These are phyloP conservation scores for Calcarisporium arbuscula DNA, from an alignment of 2,329 filamentous ascomycete species.

Conservation along the genomic window DNA sequence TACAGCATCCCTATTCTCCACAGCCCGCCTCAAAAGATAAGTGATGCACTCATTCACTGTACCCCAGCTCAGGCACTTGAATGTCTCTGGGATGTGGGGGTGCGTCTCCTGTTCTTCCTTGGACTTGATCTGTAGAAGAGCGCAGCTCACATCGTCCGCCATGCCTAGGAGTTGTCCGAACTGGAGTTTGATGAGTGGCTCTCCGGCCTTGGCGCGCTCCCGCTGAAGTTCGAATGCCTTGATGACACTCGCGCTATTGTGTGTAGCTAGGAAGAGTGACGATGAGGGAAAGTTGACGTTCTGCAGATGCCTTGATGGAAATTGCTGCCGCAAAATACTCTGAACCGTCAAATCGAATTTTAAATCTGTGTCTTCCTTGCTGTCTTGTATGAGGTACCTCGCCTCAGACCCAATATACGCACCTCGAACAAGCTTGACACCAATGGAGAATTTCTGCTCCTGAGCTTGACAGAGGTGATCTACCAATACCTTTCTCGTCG, in stretches of 20 bases:
- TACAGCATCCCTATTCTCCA: constrained; percentile 33
- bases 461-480: constrained; percentile 38
- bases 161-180: constrained; percentile 53
- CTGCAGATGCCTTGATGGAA: constrained; percentile 8
- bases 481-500: constrained; percentile 33
- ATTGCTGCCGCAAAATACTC: constrained; percentile 34
- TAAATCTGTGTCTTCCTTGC: constrained; percentile 45
- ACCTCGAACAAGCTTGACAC: constrained; percentile 50
- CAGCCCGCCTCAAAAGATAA: constrained; percentile 28
- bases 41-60: constrained; percentile 30
- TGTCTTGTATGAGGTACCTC: constrained; percentile 43
- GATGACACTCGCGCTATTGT: constrained; percentile 37
- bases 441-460: constrained; percentile 42
- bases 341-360: constrained; percentile 44
- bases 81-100: constrained; percentile 24
- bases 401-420: constrained; percentile 48
- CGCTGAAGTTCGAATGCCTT: constrained; percentile 37
- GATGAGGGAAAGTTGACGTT: constrained; percentile 33
- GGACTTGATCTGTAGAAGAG: constrained; percentile 33
- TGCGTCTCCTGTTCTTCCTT: background rate
- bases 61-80: constrained; percentile 35
- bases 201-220: constrained; percentile 25
- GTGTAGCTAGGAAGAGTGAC: constrained; percentile 46
- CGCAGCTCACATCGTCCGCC: constrained; percentile 50
- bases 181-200: constrained; percentile 26